phyloP scores from a whole-genome alignment of 805 yeast species.

The Hanseniaspora taiwanica region DNA sequence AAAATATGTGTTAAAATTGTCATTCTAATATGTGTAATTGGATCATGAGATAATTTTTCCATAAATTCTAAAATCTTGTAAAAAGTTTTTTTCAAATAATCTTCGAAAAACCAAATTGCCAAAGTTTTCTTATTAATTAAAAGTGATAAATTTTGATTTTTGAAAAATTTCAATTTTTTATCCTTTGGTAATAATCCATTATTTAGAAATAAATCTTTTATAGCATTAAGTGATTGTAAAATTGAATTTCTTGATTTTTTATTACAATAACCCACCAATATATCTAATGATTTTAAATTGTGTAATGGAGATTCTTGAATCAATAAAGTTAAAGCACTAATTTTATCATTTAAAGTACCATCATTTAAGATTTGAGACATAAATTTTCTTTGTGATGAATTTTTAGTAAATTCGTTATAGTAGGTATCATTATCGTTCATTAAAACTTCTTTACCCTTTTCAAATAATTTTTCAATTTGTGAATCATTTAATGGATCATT shows the following conservation, averaged over 20 bases:
- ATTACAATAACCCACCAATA: constrained; percentile 62
- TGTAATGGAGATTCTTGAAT: constrained; percentile 94
- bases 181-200: constrained; percentile 62
- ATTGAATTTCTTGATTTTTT: constrained; percentile 92
- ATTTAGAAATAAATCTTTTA: constrained; percentile 74
- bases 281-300: constrained; percentile 71
- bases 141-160: constrained; percentile 49
- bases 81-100: constrained; percentile 63
- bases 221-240: constrained; percentile 75
- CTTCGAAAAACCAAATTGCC: constrained; percentile 77
- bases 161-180: constrained; percentile 67
- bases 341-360: constrained; percentile 93
- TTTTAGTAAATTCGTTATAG: constrained; percentile 58
- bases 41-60: constrained; percentile 78
- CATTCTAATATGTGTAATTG: constrained; percentile 77
- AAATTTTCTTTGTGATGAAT: constrained; percentile 74
- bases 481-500: constrained; percentile 27
- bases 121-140: constrained; percentile 40
- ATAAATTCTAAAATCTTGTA: constrained; percentile 65
- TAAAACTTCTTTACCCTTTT: constrained; percentile 52
- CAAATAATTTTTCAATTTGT: constrained; percentile 46
- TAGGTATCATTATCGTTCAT: constrained; percentile 61
- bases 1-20: constrained; percentile 65
- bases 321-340: constrained; percentile 83
- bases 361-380: constrained; percentile 74